Percentiles rank a stretch among this genome's conserved stretches.
Evolutionary conservation across 2,329 filamentous ascomycete species (phyloP).

Genomic region (Fusarium foetens): DNA sequence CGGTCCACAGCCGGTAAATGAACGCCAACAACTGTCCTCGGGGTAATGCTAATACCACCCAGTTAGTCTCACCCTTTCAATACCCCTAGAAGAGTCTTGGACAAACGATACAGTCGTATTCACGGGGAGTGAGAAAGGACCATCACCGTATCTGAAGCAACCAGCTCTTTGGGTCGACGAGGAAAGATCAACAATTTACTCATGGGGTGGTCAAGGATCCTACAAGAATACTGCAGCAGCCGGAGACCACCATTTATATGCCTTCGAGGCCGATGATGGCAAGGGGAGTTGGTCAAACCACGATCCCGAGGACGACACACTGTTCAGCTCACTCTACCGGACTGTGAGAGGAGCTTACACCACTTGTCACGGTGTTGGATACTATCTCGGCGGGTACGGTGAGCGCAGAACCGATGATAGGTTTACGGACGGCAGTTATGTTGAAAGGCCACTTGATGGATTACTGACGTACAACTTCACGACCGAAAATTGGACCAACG

Average conservation of each 20-base stretch:
- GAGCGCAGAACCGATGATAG: background rate
- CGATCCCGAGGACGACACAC: background rate
- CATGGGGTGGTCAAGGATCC: background rate
- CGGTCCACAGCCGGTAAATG: background rate
- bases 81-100: background rate
- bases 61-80: background rate
- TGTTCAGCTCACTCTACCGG: background rate
- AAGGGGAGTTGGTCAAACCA: background rate
- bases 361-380: background rate
- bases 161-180: background rate
- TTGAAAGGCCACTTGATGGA: background rate
- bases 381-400: background rate
- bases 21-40: too few species aligned
- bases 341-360: background rate
- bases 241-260: background rate
- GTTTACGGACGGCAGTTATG: background rate
- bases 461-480: background rate
- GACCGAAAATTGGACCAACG: background rate
- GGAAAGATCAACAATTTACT: background rate
- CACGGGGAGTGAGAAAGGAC: background rate
- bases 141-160: background rate
- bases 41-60: background rate
- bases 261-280: background rate
- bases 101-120: background rate
- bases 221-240: background rate